Conservation (phyloP, 2,329 filamentous ascomycete genomes). For the Fusarium sp. region DNA sequence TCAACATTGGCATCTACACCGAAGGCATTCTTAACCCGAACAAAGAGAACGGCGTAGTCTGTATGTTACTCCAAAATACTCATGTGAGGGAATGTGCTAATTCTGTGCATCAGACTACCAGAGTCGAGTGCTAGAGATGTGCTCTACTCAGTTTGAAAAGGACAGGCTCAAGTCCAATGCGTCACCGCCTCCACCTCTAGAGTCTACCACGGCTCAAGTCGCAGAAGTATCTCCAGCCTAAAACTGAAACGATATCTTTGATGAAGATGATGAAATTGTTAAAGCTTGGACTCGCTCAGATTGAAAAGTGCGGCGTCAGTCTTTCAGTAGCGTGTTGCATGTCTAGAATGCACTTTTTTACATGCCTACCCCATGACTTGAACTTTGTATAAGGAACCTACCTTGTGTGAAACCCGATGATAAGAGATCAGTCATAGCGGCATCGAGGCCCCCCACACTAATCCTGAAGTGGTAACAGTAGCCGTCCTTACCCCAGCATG, state of each 20-base stretch:
- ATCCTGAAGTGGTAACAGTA: not conserved
- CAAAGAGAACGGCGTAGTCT: slow-evolving; percentile 63
- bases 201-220: not conserved
- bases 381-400: not conserved
- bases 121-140: slow-evolving; percentile 23
- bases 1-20: slow-evolving; percentile 63
- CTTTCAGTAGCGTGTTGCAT: not conserved
- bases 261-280: not conserved
- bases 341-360: not conserved
- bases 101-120: slow-evolving; percentile 21
- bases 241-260: not conserved
- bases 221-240: not conserved
- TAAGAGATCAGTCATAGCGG: not conserved
- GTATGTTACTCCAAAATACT: slow-evolving; percentile 9
- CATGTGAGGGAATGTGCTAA: not conserved
- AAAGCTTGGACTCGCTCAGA: not conserved
- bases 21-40: slow-evolving; percentile 65
- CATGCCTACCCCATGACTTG: not conserved
- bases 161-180: not conserved
- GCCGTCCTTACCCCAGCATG: not conserved
- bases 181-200: not conserved
- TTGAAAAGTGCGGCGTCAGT: not conserved
- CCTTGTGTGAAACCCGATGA: not conserved
- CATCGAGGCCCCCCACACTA: not conserved
- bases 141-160: slow-evolving; percentile 13